Evolutionary conservation across 129 eudicot genomes (phyloP).

Genomic region (sunflower (Helianthus annuus)): HanXRQr2.0-SUNRISE NC_035433.2:86813565-86814064

Average conservation of each 20-base stretch:
- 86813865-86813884: slow-evolving; percentile 4
- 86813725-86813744: slow-evolving; percentile 42
- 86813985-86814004: slow-evolving; percentile 58
- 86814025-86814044: slow-evolving; percentile 96
- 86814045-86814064: slow-evolving; percentile 99
- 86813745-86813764: slow-evolving; percentile 19
- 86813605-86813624: background rate
- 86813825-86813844: slow-evolving; percentile 99
- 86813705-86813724: slow-evolving; percentile 88
- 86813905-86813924: background rate
- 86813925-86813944: background rate
- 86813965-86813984: background rate
- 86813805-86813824: slow-evolving; percentile 99
- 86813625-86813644: background rate
- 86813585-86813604: background rate
- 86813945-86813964: background rate
- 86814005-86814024: slow-evolving; percentile 99
- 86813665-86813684: slow-evolving; percentile 87
- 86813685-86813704: slow-evolving; percentile 94
- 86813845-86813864: slow-evolving; percentile 87
- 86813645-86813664: slow-evolving; percentile 72
- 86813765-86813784: slow-evolving; percentile 8
- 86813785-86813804: slow-evolving; percentile 84
- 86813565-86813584: slow-evolving; percentile 27
- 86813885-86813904: background rate